Percentiles rank a stretch among this genome's conserved stretches.
These are phyloP conservation scores for Lactifluus hygrophoroides DNA, from an alignment of 768 basidiomycete genomes.

Conservation along the genomic window DNA sequence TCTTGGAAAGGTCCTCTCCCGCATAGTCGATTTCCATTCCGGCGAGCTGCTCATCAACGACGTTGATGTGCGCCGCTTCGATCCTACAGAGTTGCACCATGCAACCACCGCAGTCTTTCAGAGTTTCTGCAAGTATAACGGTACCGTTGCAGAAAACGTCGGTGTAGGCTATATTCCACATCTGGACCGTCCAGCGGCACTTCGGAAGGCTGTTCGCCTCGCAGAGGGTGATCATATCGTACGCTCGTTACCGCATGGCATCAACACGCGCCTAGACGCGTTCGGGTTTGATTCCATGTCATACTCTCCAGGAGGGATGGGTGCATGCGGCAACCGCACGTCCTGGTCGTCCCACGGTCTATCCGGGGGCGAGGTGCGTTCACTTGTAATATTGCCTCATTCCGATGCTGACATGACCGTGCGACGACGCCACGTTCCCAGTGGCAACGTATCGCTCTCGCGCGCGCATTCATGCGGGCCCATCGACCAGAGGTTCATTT, in stretches of 20 bases:
- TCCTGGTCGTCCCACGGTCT: slow-evolving; percentile 49
- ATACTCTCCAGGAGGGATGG: slow-evolving; percentile 30
- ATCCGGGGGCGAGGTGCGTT: slow-evolving; percentile 74
- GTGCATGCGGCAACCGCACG: slow-evolving; percentile 31
- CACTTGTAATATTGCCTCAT: not conserved
- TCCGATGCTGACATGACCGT: slow-evolving; percentile 3
- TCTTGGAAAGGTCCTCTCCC: slow-evolving; percentile 70
- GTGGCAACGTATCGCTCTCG: slow-evolving; percentile 86
- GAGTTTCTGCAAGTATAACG: slow-evolving; percentile 72
- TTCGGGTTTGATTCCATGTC: slow-evolving; percentile 43
- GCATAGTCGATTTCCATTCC: slow-evolving; percentile 66
- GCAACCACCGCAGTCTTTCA: slow-evolving; percentile 81
- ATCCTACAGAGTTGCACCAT: slow-evolving; percentile 62
- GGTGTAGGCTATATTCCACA: slow-evolving; percentile 72
- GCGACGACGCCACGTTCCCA: slow-evolving; percentile 26
- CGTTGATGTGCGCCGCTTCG: slow-evolving; percentile 53
- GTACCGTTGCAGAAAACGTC: slow-evolving; percentile 74
- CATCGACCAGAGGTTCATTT: slow-evolving; percentile 67
- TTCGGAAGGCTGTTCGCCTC: slow-evolving; percentile 57
- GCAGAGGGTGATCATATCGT: slow-evolving; percentile 66
- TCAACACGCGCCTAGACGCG: slow-evolving; percentile 64
- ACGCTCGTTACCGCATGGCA: slow-evolving; percentile 56
- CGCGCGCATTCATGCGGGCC: slow-evolving; percentile 82
- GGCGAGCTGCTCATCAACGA: slow-evolving; percentile 66
- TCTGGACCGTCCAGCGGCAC: slow-evolving; percentile 44